These are phyloP conservation scores for Escovopsis sp. DNA, from an alignment of 2,329 filamentous ascomycete species.

Conservation along the genomic window DNA sequence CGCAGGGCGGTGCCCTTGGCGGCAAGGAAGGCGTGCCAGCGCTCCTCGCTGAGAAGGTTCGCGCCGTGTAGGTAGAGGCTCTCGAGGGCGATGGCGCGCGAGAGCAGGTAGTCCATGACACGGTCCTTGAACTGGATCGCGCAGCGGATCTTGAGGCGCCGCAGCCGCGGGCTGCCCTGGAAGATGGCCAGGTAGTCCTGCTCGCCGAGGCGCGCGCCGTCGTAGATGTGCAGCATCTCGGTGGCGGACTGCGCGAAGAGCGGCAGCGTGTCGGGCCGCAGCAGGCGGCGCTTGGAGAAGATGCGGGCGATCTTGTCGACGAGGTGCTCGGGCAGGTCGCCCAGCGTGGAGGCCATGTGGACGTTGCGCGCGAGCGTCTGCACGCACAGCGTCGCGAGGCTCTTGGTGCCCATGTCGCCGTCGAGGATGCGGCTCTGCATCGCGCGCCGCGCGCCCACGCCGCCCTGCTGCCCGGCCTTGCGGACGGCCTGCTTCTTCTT, in stretches of 20 bases:
- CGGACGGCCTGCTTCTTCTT: conserved; percentile 26
- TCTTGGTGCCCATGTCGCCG: conserved; percentile 55
- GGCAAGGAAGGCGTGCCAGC: conserved; percentile 57
- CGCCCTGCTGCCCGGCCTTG: conserved; percentile 31
- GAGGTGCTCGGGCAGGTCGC: conserved; percentile 37
- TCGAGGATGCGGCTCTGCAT: conserved; percentile 75
- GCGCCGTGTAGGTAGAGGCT: conserved; percentile 67
- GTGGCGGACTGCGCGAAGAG: conserved; percentile 39
- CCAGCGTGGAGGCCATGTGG: conserved; percentile 44
- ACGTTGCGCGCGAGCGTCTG: conserved; percentile 49
- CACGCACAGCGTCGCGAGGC: conserved; percentile 47
- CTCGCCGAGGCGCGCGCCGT: conserved; percentile 47
- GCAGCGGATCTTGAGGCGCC: conserved; percentile 60
- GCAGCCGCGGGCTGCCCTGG: conserved; percentile 53
- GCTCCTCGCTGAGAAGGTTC: conserved; percentile 63
- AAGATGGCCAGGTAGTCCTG: conserved; percentile 74
- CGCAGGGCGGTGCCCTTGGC: conserved; percentile 50
- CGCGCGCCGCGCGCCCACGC: conserved; percentile 52
- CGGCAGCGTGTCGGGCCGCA: conserved; percentile 37
- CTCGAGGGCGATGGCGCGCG: conserved; percentile 52
- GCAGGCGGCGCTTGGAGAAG: conserved; percentile 43
- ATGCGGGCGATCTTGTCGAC: conserved; percentile 45
- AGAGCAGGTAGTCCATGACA: conserved; percentile 66
- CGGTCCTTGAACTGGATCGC: conserved; percentile 85
- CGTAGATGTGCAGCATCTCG: conserved; percentile 39